phyloP scores from a whole-genome alignment of 164 flowering plant species.

The Brasenia schreberi region DNA sequence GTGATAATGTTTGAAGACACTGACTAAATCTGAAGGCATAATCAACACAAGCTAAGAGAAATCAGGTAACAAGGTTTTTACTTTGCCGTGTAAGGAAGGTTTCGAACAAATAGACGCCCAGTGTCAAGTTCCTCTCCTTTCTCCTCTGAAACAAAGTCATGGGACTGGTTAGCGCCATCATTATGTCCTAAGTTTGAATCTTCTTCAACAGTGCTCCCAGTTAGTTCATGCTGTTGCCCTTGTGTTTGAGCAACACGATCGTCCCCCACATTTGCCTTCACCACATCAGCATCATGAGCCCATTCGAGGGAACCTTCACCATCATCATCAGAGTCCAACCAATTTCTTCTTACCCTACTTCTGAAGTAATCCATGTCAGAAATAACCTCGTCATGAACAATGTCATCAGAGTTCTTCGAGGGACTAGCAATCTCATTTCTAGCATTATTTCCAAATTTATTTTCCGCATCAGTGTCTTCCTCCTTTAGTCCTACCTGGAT shows the following conservation, averaged over 20 bases:
- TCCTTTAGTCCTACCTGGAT: slow-evolving; percentile 11
- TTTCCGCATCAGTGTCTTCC: slow-evolving; percentile 10
- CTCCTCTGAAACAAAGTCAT: slow-evolving; percentile 15
- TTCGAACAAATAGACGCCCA: slow-evolving; percentile 81
- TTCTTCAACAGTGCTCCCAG: slow-evolving; percentile 13
- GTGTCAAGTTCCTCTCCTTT: slow-evolving; percentile 32
- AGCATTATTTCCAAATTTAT: not conserved
- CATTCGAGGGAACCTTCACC: slow-evolving; percentile 17
- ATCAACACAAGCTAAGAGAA: not conserved
- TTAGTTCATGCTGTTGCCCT: slow-evolving; percentile 9
- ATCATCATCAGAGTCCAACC: slow-evolving; percentile 76
- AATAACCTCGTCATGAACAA: slow-evolving; percentile 25
- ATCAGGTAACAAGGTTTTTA: slow-evolving; percentile 10
- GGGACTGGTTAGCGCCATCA: slow-evolving; percentile 8
- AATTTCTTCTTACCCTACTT: slow-evolving; percentile 60
- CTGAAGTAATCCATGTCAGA: slow-evolving; percentile 81
- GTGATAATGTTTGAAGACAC: no score
- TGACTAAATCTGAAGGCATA: no score
- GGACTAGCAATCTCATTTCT: not conserved
- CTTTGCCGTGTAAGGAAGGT: slow-evolving; percentile 91
- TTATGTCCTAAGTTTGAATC: slow-evolving; percentile 15
- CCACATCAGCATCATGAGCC: slow-evolving; percentile 4
- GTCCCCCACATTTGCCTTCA: slow-evolving; percentile 4
- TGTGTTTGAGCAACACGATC: slow-evolving; percentile 4
- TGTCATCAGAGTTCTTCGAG: slow-evolving; percentile 4